phyloP scores from a whole-genome alignment of 2,329 filamentous ascomycete species.

The Microdochium trichocladiopsis region DNA sequence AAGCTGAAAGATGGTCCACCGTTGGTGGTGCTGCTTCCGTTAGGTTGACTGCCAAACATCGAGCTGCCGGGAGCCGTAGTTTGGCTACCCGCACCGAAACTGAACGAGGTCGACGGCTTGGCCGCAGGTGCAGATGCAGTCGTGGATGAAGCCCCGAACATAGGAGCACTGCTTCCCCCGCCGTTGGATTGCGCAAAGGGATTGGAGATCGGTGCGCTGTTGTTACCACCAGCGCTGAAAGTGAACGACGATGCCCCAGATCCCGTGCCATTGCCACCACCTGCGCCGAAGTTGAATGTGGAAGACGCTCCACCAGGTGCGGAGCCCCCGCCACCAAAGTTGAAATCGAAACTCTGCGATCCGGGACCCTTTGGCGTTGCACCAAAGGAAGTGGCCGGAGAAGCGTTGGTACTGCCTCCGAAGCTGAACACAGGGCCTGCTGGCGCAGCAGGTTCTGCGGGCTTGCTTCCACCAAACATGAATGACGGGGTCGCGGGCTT shows the following conservation, averaged over 20 bases:
- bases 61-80: slow-evolving; percentile 10
- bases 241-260: slow-evolving; percentile 24
- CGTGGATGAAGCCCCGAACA: slow-evolving; percentile 10
- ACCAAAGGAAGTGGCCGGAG: slow-evolving; percentile 5
- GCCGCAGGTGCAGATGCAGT: slow-evolving; percentile 15
- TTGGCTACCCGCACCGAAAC: slow-evolving; percentile 11
- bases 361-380: slow-evolving; percentile 6
- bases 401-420: slow-evolving; percentile 10
- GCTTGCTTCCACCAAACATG: neutral
- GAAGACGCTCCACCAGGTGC: slow-evolving; percentile 5
- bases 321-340: slow-evolving; percentile 16
- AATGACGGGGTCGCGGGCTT: slow-evolving; percentile 3
- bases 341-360: slow-evolving; percentile 9
- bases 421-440: slow-evolving; percentile 26
- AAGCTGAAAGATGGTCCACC: slow-evolving; percentile 28
- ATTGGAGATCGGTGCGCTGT: slow-evolving; percentile 23
- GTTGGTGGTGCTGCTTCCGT: slow-evolving; percentile 10
- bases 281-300: slow-evolving; percentile 15
- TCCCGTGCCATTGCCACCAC: slow-evolving; percentile 5
- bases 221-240: slow-evolving; percentile 25
- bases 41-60: slow-evolving; percentile 17
- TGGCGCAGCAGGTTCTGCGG: slow-evolving; percentile 12
- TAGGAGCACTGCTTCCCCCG: slow-evolving; percentile 8
- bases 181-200: slow-evolving; percentile 14
- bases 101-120: slow-evolving; percentile 5